These are phyloP conservation scores for Lagenaria siceraria DNA, from an alignment of 306 rosid genomes.

Conservation along the genomic window DNA sequence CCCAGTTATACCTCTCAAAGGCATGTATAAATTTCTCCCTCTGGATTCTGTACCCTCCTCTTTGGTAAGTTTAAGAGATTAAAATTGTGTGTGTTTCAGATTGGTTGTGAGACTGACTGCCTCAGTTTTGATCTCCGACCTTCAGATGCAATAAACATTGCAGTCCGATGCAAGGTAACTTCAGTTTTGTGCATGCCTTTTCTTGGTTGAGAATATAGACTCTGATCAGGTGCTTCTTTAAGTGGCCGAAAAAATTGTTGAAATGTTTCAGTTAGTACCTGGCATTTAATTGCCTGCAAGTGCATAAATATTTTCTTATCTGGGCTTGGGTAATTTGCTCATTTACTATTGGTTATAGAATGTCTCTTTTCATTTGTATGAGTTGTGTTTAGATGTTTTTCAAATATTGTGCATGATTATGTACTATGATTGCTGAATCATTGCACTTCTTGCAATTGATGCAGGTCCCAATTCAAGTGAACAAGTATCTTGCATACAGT, in stretches of 20 bases:
- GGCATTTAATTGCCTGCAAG: background rate
- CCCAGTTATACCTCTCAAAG: conserved; percentile 86
- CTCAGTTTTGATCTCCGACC: conserved; percentile 93
- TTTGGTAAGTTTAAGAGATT: background rate
- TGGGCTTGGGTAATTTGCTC: background rate
- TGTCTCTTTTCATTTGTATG: background rate
- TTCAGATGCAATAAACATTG: conserved; percentile 96
- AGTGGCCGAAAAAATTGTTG: background rate
- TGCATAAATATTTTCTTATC: background rate
- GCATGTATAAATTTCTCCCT: conserved; percentile 19
- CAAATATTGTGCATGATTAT: background rate
- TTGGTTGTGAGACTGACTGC: conserved; percentile 53
- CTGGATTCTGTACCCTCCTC: background rate
- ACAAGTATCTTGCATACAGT: conserved; percentile 74
- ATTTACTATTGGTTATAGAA: background rate
- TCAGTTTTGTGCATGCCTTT: background rate
- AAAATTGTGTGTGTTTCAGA: conserved; percentile 29
- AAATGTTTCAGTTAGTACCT: background rate
- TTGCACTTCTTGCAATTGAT: background rate
- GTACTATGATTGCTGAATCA: background rate
- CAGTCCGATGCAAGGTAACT: conserved; percentile 88
- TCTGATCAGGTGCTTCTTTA: background rate
- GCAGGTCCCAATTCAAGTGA: conserved; percentile 96
- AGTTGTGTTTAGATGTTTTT: background rate
- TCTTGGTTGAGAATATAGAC: background rate